Base-by-base conservation (phyloP, 1,284 basidiomycete species). In the Xerocomus cyaneibrunnescens region DNA sequence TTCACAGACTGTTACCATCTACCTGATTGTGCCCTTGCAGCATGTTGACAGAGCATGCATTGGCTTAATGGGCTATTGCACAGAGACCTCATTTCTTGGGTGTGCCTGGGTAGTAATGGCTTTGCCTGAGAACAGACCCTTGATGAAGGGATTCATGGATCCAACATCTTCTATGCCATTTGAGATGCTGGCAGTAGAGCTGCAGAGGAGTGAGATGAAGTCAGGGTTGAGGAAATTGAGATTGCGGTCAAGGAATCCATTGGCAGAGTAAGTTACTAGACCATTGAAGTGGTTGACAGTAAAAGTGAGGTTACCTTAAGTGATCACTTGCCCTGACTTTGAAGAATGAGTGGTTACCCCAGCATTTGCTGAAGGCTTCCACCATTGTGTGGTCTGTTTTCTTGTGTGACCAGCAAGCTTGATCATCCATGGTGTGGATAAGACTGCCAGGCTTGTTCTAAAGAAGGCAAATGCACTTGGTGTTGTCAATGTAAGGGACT, bases 361-460 rank as follows among this genome's bases (percentile, higher is more conserved):
- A 98, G 4, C 94, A 84, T 73, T 98, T 98, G 48, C 82, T 77
- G 66, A 98, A 94, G 0, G 94, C 92, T 59, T 98, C 93, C 16
- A 96, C 84, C 93, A 98, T 97, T 5, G 89, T 93, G 51, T 87
- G 80, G 63, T 98, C 92, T 7, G 87, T 94, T 83, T 95, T 96
- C 74, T 94, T 94, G 31, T 90, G 86, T 56, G 83, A 80, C 36
- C 90, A 80, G 16, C 88, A 80, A 10, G 94, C 89, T 71, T 98
- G 94, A 66, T 99, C 96, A 67, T 98, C 95, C 86, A 98, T 93
- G 70, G 98, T 98, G 66, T 96, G 92, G 47, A 98, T 86, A 28
- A 99, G 78, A 5, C 97, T 96, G 14, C 93, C 92, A 3, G 93
- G 94, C 58, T 81, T 79, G 67, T 94, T 89, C 62, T 93, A 88